Evolutionary conservation across 2,329 filamentous ascomycete genomes (phyloP).

Genomic region (Aspergillus floridensis): DNA sequence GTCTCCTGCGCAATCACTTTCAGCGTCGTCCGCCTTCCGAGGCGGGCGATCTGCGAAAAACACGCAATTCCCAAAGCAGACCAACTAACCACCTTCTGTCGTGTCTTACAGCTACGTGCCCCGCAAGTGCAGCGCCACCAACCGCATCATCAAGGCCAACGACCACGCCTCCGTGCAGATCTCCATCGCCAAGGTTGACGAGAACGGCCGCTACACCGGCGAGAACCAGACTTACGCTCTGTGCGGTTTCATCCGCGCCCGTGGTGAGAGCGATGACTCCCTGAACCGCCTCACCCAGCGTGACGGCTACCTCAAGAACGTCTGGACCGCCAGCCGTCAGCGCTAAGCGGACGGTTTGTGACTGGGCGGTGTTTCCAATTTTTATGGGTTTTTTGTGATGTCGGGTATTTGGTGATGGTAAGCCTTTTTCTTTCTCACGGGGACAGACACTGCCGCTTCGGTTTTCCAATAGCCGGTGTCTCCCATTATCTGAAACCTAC

Average conservation of each 20-base stretch:
- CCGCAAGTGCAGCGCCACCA: constrained; percentile 97
- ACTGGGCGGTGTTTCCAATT: constrained; percentile 14
- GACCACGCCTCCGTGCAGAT: constrained; percentile 99
- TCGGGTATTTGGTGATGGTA: constrained; percentile 23
- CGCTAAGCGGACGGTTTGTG: constrained; percentile 34
- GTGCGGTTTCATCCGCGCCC: constrained; percentile 94
- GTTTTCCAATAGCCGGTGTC: too few species aligned
- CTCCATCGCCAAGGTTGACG: constrained; percentile 95
- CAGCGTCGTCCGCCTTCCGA: too few species aligned
- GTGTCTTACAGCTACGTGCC: constrained; percentile 74
- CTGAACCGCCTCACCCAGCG: constrained; percentile 94
- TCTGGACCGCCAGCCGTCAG: constrained; percentile 76
- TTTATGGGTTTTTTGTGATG: neutral
- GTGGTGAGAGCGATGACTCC: constrained; percentile 96
- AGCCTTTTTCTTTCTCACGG: neutral
- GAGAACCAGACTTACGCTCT: constrained; percentile 98
- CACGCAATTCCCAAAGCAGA: constrained; percentile 8
- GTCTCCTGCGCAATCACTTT: too few species aligned
- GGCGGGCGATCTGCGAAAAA: too few species aligned
- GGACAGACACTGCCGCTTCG: too few species aligned
- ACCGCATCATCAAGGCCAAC: constrained; percentile 99
- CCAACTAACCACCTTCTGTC: constrained; percentile 12
- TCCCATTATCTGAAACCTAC: too few species aligned
- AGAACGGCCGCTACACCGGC: constrained; percentile 94
- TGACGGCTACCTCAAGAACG: constrained; percentile 94